phyloP scores from a whole-genome alignment of 306 rosid genomes.

The Begonia loranthoides region DNA sequence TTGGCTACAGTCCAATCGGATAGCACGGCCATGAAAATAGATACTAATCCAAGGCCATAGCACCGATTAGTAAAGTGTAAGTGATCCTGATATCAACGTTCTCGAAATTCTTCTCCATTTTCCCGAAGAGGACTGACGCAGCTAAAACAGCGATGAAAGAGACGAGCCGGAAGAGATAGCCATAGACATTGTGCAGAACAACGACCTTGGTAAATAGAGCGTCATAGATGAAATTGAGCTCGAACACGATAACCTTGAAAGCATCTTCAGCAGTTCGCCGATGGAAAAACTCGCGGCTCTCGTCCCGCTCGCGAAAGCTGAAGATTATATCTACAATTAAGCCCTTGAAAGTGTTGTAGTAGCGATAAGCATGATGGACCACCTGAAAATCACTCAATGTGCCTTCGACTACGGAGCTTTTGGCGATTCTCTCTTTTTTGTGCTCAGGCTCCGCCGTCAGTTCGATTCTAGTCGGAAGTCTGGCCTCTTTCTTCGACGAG shows the following conservation, averaged over 20 bases:
- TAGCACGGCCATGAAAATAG: conserved; percentile 13
- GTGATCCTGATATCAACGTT: conserved; percentile 21
- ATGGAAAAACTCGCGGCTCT: conserved; percentile 18
- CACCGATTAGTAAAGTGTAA: conserved; percentile 28
- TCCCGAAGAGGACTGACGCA: conserved; percentile 14
- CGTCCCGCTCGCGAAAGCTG: conserved; percentile 15
- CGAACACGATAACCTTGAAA: conserved; percentile 18
- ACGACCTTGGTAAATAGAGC: conserved; percentile 31
- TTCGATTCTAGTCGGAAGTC: conserved; percentile 18
- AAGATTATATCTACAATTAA: conserved; percentile 31
- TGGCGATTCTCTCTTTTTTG: conserved; percentile 1
- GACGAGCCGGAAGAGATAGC: conserved; percentile 8
- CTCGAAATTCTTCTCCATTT: conserved; percentile 9
- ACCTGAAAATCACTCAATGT: neutral
- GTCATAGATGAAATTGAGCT: conserved; percentile 35
- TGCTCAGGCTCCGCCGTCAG: conserved; percentile 10
- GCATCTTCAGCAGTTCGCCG: neutral
- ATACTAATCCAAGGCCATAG: conserved; percentile 24
- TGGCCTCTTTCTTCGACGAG: conserved; percentile 4
- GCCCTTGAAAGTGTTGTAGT: conserved; percentile 21
- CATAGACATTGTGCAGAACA: neutral
- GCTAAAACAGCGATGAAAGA: conserved; percentile 6
- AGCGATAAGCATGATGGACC: conserved; percentile 14
- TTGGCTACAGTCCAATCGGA: conserved; percentile 25
- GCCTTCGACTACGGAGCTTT: neutral